These are phyloP conservation scores for Neurospora sp. DNA, from an alignment of 495 filamentous ascomycete genomes.

Conservation along the genomic window DNA sequence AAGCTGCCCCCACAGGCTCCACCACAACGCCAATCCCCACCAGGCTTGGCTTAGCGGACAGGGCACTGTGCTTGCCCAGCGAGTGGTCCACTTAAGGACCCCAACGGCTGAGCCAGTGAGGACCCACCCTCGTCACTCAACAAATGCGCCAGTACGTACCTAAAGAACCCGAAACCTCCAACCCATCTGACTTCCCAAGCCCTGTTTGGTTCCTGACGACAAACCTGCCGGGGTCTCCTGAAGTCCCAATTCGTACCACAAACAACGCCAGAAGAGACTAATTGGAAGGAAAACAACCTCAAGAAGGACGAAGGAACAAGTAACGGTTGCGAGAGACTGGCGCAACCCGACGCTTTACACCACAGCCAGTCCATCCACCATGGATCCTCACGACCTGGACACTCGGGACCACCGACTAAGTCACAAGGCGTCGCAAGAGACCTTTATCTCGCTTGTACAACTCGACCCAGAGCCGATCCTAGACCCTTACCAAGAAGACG, in stretches of 20 bases:
- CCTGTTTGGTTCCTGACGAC: background rate
- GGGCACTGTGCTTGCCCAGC: background rate
- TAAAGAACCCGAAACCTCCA: background rate
- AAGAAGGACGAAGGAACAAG: background rate
- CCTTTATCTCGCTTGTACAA: slow-evolving; percentile 58
- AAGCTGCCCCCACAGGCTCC: background rate
- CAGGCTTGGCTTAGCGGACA: background rate
- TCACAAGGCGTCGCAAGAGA: slow-evolving; percentile 34
- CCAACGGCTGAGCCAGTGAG: background rate
- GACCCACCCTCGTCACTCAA: background rate
- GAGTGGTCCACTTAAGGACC: background rate
- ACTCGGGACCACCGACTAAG: background rate
- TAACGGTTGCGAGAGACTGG: background rate
- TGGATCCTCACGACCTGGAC: slow-evolving; percentile 20
- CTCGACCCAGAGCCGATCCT: slow-evolving; percentile 64
- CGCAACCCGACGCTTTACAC: background rate
- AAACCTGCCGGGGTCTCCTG: background rate
- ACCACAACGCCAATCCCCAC: background rate
- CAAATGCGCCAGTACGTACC: background rate
- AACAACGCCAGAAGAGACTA: background rate
- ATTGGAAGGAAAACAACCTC: background rate
- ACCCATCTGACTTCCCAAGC: background rate
- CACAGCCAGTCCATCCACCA: slow-evolving; percentile 6
- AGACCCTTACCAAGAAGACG: slow-evolving; percentile 44
- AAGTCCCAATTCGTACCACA: background rate